Base-by-base conservation (phyloP, 805 yeast species). In the Nakazawaea ishiwadae region DNA sequence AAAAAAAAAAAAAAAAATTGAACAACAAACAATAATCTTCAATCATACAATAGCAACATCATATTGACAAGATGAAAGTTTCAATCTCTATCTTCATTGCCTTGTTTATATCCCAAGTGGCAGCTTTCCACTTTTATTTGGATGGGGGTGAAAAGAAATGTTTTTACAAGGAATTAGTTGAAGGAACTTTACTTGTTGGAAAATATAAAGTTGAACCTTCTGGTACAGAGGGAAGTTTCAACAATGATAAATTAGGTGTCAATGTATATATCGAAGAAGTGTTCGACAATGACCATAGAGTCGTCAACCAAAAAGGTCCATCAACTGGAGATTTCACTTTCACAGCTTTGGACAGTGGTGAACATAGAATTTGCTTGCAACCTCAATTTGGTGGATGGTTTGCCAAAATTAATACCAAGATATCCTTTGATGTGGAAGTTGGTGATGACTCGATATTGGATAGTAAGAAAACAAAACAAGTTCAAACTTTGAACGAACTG, bases 341-440 rank as follows among this genome's bases (percentile, higher is more conserved):
- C 68, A 82, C 90, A 10, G 84, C 96, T 1, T 65, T 79, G 35
- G 96, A 84, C 40, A 68, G 82, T 9, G 96, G 96, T 29, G 95
- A 85, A 58, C 96, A 89, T 68, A 72, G 73, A 53, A 72, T 90
- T 52, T 89, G 97, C 64, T 66, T 89, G 51, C 65, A 63, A 17
- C 78, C 79, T 20, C 49, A 50, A 35, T 37, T 50, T 14, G 46
- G 42, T 8, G 60, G 61, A 5, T 56, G 56, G 47, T 51, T 60
- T 15, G 69, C 76, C 45, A 75, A 75, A 53, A 68, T 70, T 50
- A 68, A 66, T 44, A 76, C 81, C 44, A 71, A 80, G 53, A 67
- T 81, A 41, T 71, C 73, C 45, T 69, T 89, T 41, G 95, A 86
- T 58, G 66, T 87, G 45, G 84, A 77, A 12, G 66, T 78, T 29